A percentile compares a stretch with the other conserved stretches of the same genome.
phyloP scores from a whole-genome alignment of 2,329 filamentous ascomycete genomes.

The Pseudogymnoascus sp. region DNA sequence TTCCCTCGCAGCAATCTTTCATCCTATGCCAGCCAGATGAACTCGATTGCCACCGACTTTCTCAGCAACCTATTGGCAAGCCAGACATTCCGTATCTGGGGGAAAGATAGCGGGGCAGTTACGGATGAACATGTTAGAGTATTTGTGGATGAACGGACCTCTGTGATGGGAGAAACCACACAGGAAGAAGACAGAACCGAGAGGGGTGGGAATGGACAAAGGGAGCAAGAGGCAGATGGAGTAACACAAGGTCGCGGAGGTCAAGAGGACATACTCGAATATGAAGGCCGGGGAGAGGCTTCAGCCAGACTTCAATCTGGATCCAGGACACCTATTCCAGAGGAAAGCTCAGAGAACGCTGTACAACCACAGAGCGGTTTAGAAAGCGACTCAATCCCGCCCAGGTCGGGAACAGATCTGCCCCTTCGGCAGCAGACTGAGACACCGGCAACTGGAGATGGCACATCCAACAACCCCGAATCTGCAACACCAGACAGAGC shows the following conservation, averaged over 20 bases:
- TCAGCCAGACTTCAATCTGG: neutral
- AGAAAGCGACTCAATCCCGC: neutral
- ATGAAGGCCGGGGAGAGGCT: neutral
- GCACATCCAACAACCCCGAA: neutral
- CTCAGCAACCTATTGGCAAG: slow-evolving; percentile 5
- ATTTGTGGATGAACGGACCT: neutral
- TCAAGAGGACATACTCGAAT: neutral
- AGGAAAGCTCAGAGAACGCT: neutral
- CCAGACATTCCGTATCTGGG: neutral
- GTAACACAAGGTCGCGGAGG: neutral
- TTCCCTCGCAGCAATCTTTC: neutral
- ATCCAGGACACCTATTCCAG: neutral
- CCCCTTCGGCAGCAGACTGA: neutral
- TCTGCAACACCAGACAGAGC: neutral
- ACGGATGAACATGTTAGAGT: neutral
- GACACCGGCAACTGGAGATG: neutral
- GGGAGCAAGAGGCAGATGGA: neutral
- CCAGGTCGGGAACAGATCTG: neutral
- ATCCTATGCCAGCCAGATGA: neutral
- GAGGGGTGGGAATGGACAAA: neutral
- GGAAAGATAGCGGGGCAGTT: neutral
- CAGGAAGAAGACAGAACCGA: neutral
- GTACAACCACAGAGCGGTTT: neutral
- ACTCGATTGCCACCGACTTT: slow-evolving; percentile 2
- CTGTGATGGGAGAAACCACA: slow-evolving; percentile 1